Conservation (phyloP, 1,284 basidiomycete genomes). For the Coniferiporia weirii region DNA sequence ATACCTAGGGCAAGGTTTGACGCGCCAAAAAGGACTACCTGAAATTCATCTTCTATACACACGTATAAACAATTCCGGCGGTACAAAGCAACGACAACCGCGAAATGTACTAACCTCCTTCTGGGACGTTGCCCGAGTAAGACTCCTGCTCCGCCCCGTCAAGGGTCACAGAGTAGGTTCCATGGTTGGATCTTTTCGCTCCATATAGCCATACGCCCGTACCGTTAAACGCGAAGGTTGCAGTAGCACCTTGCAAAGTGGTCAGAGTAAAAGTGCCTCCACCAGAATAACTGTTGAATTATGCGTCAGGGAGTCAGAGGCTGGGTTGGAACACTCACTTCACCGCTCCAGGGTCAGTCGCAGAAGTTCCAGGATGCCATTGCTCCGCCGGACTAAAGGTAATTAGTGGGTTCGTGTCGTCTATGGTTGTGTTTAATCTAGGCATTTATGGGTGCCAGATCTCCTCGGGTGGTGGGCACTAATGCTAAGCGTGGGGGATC, state of each 20-base stretch:
- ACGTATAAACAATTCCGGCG: neutral
- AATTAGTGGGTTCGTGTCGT: constrained; percentile 37
- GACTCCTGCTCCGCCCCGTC: constrained; percentile 4
- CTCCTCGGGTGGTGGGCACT: neutral
- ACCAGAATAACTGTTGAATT: constrained; percentile 28
- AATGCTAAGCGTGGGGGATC: neutral
- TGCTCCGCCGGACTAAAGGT: constrained; percentile 26
- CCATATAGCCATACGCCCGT: constrained; percentile 32
- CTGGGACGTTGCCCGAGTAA: neutral
- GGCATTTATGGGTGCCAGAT: constrained; percentile 29
- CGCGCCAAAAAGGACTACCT: constrained; percentile 16
- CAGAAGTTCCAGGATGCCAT: constrained; percentile 29
- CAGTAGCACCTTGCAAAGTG: constrained; percentile 23
- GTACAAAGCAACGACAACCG: neutral
- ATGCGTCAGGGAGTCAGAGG: neutral
- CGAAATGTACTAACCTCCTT: neutral
- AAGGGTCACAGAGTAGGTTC: constrained; percentile 20
- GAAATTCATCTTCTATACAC: neutral
- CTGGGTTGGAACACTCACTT: constrained; percentile 19
- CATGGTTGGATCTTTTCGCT: constrained; percentile 29
- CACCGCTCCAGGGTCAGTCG: constrained; percentile 22
- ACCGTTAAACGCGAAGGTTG: constrained; percentile 32
- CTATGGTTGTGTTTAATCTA: constrained; percentile 33
- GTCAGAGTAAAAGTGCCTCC: constrained; percentile 31
- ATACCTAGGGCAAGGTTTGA: constrained; percentile 3